Conservation (phyloP, 2,329 filamentous ascomycete genomes). For the Fusarium subtropicale region DNA sequence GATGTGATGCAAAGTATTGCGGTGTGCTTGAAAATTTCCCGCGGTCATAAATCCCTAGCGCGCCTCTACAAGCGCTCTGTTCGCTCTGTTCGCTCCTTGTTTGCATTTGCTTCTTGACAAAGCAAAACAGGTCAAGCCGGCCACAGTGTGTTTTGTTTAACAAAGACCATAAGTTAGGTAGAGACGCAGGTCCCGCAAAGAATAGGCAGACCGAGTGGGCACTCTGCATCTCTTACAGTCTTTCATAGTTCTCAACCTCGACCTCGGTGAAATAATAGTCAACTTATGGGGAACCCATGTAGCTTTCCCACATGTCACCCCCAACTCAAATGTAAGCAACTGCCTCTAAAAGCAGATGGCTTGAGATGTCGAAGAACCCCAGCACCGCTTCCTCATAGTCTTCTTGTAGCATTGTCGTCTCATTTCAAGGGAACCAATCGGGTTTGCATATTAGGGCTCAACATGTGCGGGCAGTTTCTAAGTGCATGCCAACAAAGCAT, state of each 20-base stretch:
- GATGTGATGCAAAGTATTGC: constrained; percentile 25
- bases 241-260: constrained; percentile 12
- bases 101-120: constrained; percentile 6
- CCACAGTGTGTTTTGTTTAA: constrained; percentile 7
- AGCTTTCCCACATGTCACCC: constrained; percentile 9
- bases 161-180: constrained; percentile 12
- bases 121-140: constrained; percentile 7
- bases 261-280: constrained; percentile 20
- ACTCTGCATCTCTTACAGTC: constrained; percentile 13
- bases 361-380: constrained; percentile 8
- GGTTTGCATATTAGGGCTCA: constrained; percentile 9
- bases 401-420: constrained; percentile 14
- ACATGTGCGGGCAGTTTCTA: constrained; percentile 7
- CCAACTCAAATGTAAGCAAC: constrained; percentile 2
- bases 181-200: constrained; percentile 20
- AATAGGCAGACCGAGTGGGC: constrained; percentile 6
- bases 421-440: constrained; percentile 8
- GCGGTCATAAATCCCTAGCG: constrained; percentile 9
- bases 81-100: neutral
- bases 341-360: constrained; percentile 19
- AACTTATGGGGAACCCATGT: constrained; percentile 14
- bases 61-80: constrained; percentile 20
- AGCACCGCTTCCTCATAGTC: constrained; percentile 30
- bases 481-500: constrained; percentile 28
- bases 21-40: constrained; percentile 28